These are phyloP conservation scores for Malus sylvestris DNA, from an alignment of 306 rosid species.

Conservation along the genomic window DNA sequence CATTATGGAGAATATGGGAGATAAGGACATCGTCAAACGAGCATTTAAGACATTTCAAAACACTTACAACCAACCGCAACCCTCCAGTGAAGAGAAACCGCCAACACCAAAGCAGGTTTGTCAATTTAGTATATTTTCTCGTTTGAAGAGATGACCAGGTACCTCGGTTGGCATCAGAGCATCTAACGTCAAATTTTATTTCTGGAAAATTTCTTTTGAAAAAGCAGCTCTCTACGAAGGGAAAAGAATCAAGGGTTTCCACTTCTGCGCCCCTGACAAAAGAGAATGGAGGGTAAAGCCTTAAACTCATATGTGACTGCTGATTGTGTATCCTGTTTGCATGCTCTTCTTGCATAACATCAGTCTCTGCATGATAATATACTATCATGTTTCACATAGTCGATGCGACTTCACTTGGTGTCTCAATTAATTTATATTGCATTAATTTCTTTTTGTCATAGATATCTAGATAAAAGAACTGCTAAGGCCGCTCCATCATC, in stretches of 20 bases:
- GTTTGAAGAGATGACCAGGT: background rate
- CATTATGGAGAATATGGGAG: constrained; percentile 91
- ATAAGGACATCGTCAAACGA: constrained; percentile 85
- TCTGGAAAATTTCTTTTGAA: background rate
- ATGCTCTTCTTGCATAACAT: constrained; percentile 6
- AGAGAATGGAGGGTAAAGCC: constrained; percentile 64
- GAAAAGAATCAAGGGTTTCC: constrained; percentile 44
- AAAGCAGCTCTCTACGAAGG: constrained; percentile 50
- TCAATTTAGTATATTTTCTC: background rate
- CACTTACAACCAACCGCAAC: constrained; percentile 45
- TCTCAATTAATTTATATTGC: background rate
- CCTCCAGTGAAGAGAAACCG: constrained; percentile 41
- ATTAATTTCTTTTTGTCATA: constrained; percentile 9
- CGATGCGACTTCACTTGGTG: background rate
- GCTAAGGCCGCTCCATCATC: constrained; percentile 31
- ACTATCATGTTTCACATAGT: background rate
- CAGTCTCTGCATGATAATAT: background rate
- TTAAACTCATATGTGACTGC: background rate
- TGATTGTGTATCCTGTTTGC: background rate
- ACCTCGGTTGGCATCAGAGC: background rate
- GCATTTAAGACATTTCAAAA: constrained; percentile 89
- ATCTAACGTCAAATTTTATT: constrained; percentile 2
- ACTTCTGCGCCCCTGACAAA: constrained; percentile 38
- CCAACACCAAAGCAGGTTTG: constrained; percentile 51
- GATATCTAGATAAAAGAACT: constrained; percentile 55